Base-by-base conservation (phyloP, 2,329 filamentous ascomycete species). In the Colletotrichum falcatum region DNA sequence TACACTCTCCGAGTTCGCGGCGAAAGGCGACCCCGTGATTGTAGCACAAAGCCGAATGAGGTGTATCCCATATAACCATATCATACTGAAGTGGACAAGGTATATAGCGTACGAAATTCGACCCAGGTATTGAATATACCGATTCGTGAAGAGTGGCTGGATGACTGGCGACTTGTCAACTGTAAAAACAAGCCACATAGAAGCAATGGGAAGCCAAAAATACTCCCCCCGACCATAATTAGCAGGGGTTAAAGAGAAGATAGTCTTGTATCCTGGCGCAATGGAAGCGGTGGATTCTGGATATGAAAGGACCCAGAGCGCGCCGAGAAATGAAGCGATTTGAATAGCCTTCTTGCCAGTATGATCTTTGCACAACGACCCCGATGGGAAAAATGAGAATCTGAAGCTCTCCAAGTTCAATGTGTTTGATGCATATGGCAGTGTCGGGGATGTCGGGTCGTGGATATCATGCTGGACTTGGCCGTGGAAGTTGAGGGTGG, bases 21-120 rank as follows among this genome's bases (percentile, higher is more conserved):
- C 26, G 11, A 64, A 56, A 20, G 23, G 11, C 9, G 44, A n/a
- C 23, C 67, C 67, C 18, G 64, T 62, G 3, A 70, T 7, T 28
- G 20, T 23, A 51, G 64, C 61, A 23, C 53, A 67, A 30, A 66
- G 56, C 6, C 33, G 56, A 12, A 55, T 26, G 28, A 61, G 42
- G 14, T 61, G 58, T 49, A 56, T 62, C 5, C 89, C 90, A 1
- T 91, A 62, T 0, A 83, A 83, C 82, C 83, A 87, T 0, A 92
- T 79, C 1, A 92, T 77, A 0, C 89, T 89, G 0, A 90, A 90
- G 73, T 92, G 90, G 14, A 91, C 83, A 11, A 92, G 81, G 78
- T 92, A 92, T 12, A 92, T 80, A 1, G 87, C 83, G 75, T 87
- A 92, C 0, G 88, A 91, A 65, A 91, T 83, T 56, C 86, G 85